phyloP scores from a whole-genome alignment of 768 basidiomycete species.

The Serendipita sp. region DNA sequence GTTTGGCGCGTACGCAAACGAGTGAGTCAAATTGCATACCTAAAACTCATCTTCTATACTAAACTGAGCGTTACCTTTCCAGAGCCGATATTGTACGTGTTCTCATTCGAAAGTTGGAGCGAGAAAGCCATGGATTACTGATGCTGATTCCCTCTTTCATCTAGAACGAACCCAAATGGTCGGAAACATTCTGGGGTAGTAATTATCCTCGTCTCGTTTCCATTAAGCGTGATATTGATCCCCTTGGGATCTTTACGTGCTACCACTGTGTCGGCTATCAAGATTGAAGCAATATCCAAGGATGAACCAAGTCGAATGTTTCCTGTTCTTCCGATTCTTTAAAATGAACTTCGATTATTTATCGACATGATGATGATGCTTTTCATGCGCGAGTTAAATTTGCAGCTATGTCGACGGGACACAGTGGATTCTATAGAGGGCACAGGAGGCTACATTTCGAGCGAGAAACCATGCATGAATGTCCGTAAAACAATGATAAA shows the following conservation, averaged over 20 bases:
- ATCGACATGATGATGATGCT: too few species aligned
- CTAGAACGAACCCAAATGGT: constrained; percentile 7
- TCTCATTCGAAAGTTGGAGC: too few species aligned
- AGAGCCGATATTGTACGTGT: background rate
- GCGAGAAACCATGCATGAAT: too few species aligned
- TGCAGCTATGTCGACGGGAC: too few species aligned
- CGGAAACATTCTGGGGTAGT: background rate
- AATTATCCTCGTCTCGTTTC: constrained; percentile 1
- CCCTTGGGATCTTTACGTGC: constrained; percentile 1
- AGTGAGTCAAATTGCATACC: background rate
- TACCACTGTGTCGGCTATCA: constrained; percentile 2
- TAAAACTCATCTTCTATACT: background rate
- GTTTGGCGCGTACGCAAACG: background rate
- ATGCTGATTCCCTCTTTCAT: background rate
- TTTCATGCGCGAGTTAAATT: too few species aligned
- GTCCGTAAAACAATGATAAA: too few species aligned
- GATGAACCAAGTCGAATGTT: background rate
- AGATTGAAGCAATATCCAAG: background rate
- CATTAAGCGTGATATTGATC: background rate
- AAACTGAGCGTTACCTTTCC: background rate
- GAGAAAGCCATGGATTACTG: background rate
- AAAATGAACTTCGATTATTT: too few species aligned
- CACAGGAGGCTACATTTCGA: too few species aligned
- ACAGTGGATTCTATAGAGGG: too few species aligned
- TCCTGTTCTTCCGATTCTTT: too few species aligned